A percentile compares a stretch with the other conserved stretches of the same genome.
phyloP scores from a whole-genome alignment of 768 basidiomycete genomes.

The Rickenella mellea region DNA sequence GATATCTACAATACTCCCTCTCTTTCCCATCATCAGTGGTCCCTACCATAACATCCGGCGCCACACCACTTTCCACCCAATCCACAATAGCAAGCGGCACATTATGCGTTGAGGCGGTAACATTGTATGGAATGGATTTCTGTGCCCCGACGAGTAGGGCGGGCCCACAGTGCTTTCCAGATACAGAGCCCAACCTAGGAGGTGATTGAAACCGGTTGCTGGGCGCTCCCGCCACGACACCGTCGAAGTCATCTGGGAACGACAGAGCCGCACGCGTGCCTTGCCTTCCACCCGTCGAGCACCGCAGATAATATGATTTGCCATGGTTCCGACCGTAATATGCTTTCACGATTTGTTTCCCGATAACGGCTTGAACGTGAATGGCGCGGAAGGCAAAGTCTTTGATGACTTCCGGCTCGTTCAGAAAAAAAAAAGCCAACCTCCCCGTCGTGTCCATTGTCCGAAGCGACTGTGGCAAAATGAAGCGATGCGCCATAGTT shows the following conservation, averaged over 20 bases:
- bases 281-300: constrained; percentile 22
- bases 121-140: constrained; percentile 13
- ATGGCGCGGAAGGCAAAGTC: constrained; percentile 20
- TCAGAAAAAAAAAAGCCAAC: constrained; percentile 4
- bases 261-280: constrained; percentile 12
- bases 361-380: constrained; percentile 16
- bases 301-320: constrained; percentile 22
- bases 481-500: constrained; percentile 12
- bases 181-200: constrained; percentile 11
- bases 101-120: constrained; percentile 1
- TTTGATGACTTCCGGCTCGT: constrained; percentile 16
- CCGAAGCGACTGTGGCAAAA: constrained; percentile 15
- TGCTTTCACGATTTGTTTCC: constrained; percentile 17
- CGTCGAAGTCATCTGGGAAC: constrained; percentile 24
- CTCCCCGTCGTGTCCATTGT: constrained; percentile 12
- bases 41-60: constrained; percentile 1
- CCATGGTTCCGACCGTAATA: constrained; percentile 14
- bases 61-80: constrained; percentile 5
- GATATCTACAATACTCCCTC: background rate
- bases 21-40: background rate
- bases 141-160: constrained; percentile 8
- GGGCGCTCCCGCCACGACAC: constrained; percentile 15
- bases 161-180: constrained; percentile 7
- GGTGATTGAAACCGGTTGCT: constrained; percentile 9
- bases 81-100: constrained; percentile 1